A percentile compares a stretch with the other conserved stretches of the same genome.
Evolutionary conservation across 2,329 filamentous ascomycete genomes (phyloP).

Genomic region (Clonostachys sp.): DNA sequence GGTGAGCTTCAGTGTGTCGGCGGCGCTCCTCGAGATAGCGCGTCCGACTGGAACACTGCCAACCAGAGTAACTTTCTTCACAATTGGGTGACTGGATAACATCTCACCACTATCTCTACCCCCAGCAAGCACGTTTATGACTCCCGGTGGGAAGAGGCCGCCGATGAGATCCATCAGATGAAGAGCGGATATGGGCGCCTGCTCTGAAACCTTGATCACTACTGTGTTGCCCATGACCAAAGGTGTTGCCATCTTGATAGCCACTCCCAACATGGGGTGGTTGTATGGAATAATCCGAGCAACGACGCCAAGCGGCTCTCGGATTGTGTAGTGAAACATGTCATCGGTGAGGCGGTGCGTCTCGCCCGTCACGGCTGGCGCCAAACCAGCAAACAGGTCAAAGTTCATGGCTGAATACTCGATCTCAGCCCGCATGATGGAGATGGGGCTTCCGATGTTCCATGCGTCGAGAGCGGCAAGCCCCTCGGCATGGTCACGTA

Average conservation of each 20-base stretch:
- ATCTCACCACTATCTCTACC: conserved; percentile 61
- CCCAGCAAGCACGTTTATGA: conserved; percentile 67
- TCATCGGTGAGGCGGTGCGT: conserved; percentile 56
- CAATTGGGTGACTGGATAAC: conserved; percentile 55
- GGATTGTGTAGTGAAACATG: conserved; percentile 65
- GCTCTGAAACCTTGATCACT: conserved; percentile 57
- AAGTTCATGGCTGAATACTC: no score
- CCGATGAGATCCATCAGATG: conserved; percentile 59
- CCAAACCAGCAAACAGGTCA: no score
- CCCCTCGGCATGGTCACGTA: no score
- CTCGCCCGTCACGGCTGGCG: conserved; percentile 16
- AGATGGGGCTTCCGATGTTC: no score
- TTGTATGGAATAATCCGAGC: conserved; percentile 70
- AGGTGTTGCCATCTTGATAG: conserved; percentile 68
- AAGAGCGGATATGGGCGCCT: conserved; percentile 54
- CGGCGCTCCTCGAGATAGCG: conserved; percentile 63
- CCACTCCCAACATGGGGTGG: conserved; percentile 64
- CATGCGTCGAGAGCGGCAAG: no score
- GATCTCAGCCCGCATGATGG: no score
- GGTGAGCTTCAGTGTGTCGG: conserved; percentile 52
- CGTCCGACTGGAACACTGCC: conserved; percentile 63
- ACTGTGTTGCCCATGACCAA: conserved; percentile 55
- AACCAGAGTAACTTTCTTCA: conserved; percentile 71
- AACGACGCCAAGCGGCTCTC: conserved; percentile 66
- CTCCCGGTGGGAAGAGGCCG: conserved; percentile 68